phyloP scores from a whole-genome alignment of 2,329 filamentous ascomycete genomes.

The Neofusicoccum sp. region DNA sequence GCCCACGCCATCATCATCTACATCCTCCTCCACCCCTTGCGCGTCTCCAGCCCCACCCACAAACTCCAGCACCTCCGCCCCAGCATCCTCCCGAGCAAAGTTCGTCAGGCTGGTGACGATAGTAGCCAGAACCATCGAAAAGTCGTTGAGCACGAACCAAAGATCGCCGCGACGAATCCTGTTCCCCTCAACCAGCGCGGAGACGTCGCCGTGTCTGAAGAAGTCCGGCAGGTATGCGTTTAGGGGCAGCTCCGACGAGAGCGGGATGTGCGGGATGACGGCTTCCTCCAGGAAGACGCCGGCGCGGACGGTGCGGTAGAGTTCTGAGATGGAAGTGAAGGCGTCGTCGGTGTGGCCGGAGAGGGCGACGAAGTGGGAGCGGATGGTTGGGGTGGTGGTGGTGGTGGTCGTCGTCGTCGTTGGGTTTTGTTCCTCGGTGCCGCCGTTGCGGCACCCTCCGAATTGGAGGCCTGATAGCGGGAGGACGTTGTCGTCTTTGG shows the following conservation, averaged over 20 bases:
- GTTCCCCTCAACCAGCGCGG: conserved; percentile 62
- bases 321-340: conserved; percentile 64
- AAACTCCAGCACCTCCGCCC: conserved; percentile 49
- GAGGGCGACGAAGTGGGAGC: conserved; percentile 69
- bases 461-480: conserved; percentile 58
- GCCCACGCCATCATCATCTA: conserved; percentile 39
- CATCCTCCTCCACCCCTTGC: conserved; percentile 44
- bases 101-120: conserved; percentile 65
- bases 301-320: conserved; percentile 63
- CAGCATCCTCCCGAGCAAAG: conserved; percentile 51
- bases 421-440: neutral
- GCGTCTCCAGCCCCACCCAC: conserved; percentile 37
- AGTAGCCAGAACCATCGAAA: conserved; percentile 64
- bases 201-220: conserved; percentile 68
- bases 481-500: conserved; percentile 53
- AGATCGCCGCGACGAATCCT: conserved; percentile 64
- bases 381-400: conserved; percentile 42
- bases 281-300: conserved; percentile 74
- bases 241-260: conserved; percentile 53
- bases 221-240: conserved; percentile 75
- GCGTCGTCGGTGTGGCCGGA: conserved; percentile 66
- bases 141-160: conserved; percentile 71
- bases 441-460: conserved; percentile 31
- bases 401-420: conserved; percentile 32
- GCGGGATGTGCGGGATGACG: conserved; percentile 66